Base-by-base conservation (phyloP, 345 rosid genomes). In the Populus simonii region DNA sequence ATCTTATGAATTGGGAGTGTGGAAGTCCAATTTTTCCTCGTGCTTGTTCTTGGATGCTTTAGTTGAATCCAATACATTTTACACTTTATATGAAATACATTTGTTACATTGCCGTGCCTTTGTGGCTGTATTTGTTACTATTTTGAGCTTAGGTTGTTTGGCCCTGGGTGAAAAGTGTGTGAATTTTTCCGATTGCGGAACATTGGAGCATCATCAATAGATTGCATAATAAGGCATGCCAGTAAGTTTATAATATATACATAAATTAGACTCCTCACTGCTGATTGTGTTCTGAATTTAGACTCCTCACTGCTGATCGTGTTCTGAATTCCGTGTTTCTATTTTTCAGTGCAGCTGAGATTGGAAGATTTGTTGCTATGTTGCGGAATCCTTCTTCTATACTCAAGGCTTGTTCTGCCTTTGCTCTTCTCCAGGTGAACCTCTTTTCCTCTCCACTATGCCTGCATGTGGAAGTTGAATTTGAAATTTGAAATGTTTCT, bases 391-490 rank as follows among this genome's bases (percentile, higher is more conserved):
- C 83, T 35, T 86, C 77, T 57, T 71, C 78, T 7, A 45, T 75
- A 31, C 81, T 86, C 13, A 83, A 75, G 78, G 55, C 83, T 0
- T 86, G 88, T 79, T 81, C 88, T 25, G 81, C 85, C 55, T 81
- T 86, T 69, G 86, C 88, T 67, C 86, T 86, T 77, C 78, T 86
- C 53, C 86, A 86, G 80, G 88, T 86, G 59, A 73, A 4, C 33
- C 8, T 3, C 36, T 59, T 29, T 76, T n/a, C 59, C 55, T 47
- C 61, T 23, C 27, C 13, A 4, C 15, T 51, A 1, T 20, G 35
- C 13, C 55, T 71, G 22, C 36, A 31, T 12, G 23, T 59, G 36
- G 66, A 25, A n/a, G 39, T 41, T 10, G 65, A 66, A 23, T 35
- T n/a, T 20, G 18, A 68, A 66, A 23, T 35, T n/a, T 20, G 18